Percentiles rank a stretch among this genome's conserved stretches.
These are phyloP conservation scores for Bertia moriformis DNA, from an alignment of 2,329 filamentous ascomycete species.

Conservation along the genomic window DNA sequence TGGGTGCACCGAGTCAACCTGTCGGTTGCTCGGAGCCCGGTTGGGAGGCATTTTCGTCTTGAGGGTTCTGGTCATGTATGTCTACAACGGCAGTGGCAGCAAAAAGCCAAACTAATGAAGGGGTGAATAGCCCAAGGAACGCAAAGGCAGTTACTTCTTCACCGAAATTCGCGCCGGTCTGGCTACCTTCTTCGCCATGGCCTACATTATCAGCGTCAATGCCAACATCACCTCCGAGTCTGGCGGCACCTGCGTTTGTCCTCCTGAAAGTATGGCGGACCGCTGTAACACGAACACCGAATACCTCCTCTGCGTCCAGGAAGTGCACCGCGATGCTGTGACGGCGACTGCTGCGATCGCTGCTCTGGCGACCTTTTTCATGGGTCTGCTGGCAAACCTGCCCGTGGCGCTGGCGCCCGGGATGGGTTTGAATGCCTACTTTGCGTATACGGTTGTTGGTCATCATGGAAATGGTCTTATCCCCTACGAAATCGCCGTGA, in stretches of 20 bases:
- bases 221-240: slow-evolving; percentile 41
- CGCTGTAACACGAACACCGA: slow-evolving; percentile 37
- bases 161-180: slow-evolving; percentile 74
- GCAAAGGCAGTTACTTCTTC: slow-evolving; percentile 63
- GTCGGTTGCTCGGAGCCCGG: slow-evolving; percentile 45
- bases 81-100: slow-evolving; percentile 14
- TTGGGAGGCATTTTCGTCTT: slow-evolving; percentile 65
- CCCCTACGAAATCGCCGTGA: slow-evolving; percentile 62
- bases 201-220: slow-evolving; percentile 44
- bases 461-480: slow-evolving; percentile 60
- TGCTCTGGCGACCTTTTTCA: slow-evolving; percentile 64
- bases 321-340: slow-evolving; percentile 63
- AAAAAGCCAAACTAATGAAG: slow-evolving; percentile 3
- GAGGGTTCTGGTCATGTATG: slow-evolving; percentile 72
- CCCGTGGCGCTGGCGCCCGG: slow-evolving; percentile 60
- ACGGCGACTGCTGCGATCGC: slow-evolving; percentile 76
- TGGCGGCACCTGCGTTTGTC: slow-evolving; percentile 66
- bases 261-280: slow-evolving; percentile 30
- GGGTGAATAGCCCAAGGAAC: slow-evolving; percentile 42
- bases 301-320: slow-evolving; percentile 48
- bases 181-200: slow-evolving; percentile 58
- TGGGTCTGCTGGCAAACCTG: slow-evolving; percentile 71
- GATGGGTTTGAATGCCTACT: slow-evolving; percentile 79
- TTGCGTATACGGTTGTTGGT: slow-evolving; percentile 69
- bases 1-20: slow-evolving; percentile 35